Conservation (phyloP, 257 asterid species). For the Solanum neorickii region DNA sequence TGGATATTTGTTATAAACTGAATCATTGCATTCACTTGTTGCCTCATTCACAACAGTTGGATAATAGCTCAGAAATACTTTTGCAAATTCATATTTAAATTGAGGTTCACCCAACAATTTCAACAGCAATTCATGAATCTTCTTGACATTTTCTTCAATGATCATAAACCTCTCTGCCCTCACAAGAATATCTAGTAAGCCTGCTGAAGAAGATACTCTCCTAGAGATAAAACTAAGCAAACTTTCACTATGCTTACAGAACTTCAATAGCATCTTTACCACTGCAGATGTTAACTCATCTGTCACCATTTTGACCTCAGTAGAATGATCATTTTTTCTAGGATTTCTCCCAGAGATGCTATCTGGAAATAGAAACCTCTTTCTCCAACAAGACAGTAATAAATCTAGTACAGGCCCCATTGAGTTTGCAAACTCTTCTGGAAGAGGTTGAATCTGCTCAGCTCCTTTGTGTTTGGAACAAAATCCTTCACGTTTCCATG, state of each 20-base stretch:
- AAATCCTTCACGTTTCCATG: constrained; percentile 99
- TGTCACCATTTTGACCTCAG: constrained; percentile 31
- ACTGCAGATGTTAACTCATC: constrained; percentile 57
- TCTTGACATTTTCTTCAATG: constrained; percentile 30
- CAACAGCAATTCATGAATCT: constrained; percentile 79
- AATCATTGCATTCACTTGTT: constrained; percentile 42
- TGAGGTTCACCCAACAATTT: constrained; percentile 84
- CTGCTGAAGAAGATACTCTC: constrained; percentile 53
- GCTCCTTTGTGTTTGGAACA: constrained; percentile 91
- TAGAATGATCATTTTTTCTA: constrained; percentile 15
- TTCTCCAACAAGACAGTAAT: constrained; percentile 58
- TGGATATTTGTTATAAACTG: constrained; percentile 42
- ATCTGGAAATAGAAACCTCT: constrained; percentile 31
- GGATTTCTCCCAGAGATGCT: constrained; percentile 26
- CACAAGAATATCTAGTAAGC: constrained; percentile 66
- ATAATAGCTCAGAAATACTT: constrained; percentile 72
- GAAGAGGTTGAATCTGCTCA: constrained; percentile 82
- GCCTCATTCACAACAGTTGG: constrained; percentile 55
- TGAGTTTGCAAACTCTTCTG: constrained; percentile 45
- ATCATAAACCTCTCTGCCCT: constrained; percentile 61
- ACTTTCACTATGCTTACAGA: constrained; percentile 77
- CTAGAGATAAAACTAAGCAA: constrained; percentile 84
- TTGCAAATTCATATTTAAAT: constrained; percentile 87
- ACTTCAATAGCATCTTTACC: constrained; percentile 76
- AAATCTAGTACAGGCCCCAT: constrained; percentile 73